These are phyloP conservation scores for Cystobasidium ongulense DNA, from an alignment of 768 basidiomycete genomes.

Conservation along the genomic window DNA sequence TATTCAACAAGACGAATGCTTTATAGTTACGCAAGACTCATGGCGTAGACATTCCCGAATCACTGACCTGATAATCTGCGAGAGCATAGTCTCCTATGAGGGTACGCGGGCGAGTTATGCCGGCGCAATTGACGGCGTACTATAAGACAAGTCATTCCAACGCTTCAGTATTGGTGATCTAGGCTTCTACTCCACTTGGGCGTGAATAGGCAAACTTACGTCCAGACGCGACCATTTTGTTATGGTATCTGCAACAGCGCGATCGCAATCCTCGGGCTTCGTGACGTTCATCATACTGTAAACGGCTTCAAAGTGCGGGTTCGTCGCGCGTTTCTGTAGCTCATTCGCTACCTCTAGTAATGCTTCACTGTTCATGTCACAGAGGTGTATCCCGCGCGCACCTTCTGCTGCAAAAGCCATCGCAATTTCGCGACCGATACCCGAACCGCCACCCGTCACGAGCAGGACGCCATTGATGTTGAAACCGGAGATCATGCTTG, in stretches of 20 bases:
- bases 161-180: too few relatives aligned
- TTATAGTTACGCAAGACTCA: too few relatives aligned
- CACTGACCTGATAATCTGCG: background rate
- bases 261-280: background rate
- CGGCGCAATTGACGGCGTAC: background rate
- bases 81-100: conserved; percentile 2
- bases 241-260: background rate
- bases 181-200: too few relatives aligned
- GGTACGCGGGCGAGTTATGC: background rate
- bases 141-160: background rate
- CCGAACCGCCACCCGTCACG: background rate
- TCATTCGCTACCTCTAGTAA: background rate
- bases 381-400: background rate
- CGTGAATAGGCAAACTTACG: background rate
- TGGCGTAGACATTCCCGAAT: too few relatives aligned
- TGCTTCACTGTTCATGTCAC: background rate
- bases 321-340: background rate
- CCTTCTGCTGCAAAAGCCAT: background rate
- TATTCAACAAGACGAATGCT: too few relatives aligned
- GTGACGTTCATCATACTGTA: background rate
- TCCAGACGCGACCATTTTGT: background rate
- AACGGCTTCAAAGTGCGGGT: background rate
- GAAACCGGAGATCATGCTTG: background rate
- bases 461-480: background rate
- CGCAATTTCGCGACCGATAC: background rate